These are phyloP conservation scores for Kwoniella sp. DNA, from an alignment of 768 basidiomycete genomes.

Conservation along the genomic window DNA sequence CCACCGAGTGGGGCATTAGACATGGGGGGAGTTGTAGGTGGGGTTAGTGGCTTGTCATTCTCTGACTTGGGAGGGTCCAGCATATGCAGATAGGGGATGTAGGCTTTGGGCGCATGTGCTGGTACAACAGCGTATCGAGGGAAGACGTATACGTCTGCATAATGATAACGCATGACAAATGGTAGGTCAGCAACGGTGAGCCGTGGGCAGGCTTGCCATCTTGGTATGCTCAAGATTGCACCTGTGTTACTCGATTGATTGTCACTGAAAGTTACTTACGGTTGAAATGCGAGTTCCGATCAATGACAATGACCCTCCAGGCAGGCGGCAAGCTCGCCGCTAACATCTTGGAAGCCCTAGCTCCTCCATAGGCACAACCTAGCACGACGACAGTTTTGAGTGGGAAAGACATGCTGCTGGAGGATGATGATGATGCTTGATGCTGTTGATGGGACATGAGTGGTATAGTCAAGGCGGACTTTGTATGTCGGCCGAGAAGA, in stretches of 20 bases:
- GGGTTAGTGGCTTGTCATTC: conserved; percentile 10
- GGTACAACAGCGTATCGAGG: conserved; percentile 52
- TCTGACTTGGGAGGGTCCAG: conserved; percentile 18
- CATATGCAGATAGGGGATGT: conserved; percentile 48
- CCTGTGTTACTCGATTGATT: too few relatives aligned
- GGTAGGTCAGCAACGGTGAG: too few relatives aligned
- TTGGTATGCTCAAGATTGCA: too few relatives aligned
- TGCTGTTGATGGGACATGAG: neutral
- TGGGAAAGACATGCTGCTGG: conserved; percentile 10
- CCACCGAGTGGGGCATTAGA: neutral
- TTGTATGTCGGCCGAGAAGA: too few relatives aligned
- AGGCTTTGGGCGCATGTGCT: conserved; percentile 48
- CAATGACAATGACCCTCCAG: conserved; percentile 50
- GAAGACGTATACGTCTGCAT: conserved; percentile 54
- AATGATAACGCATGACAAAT: neutral
- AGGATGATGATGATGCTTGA: neutral
- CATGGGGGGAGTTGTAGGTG: conserved; percentile 26
- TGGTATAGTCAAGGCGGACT: neutral
- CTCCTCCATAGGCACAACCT: conserved; percentile 49
- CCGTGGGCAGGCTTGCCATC: too few relatives aligned
- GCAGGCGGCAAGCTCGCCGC: conserved; percentile 37
- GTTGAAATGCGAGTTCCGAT: conserved; percentile 52
- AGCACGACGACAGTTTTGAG: conserved; percentile 46
- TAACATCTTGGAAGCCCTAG: conserved; percentile 35
- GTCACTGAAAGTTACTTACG: too few relatives aligned